Percentiles rank a stretch among this genome's conserved stretches.
Conservation (phyloP, 179 eudicot genomes). For the Beta lomatogona region DNA sequence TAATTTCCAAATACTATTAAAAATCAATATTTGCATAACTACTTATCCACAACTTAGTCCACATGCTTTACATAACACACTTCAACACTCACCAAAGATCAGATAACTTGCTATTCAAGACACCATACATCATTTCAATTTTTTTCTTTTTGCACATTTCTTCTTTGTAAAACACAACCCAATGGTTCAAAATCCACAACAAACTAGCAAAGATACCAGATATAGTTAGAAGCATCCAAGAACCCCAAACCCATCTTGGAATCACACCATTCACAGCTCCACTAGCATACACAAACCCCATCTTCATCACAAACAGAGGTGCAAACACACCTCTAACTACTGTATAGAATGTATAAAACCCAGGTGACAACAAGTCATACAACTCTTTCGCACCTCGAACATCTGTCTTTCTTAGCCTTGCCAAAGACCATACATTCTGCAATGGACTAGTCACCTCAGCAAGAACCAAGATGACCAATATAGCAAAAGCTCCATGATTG, state of each 20-base stretch:
- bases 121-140: constrained; percentile 16
- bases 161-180: constrained; percentile 49
- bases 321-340: constrained; percentile 63
- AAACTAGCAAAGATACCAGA: constrained; percentile 55
- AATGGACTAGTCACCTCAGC: constrained; percentile 68
- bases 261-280: constrained; percentile 51
- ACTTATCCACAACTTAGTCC: too few species aligned
- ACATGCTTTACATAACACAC: not conserved
- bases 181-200: constrained; percentile 62
- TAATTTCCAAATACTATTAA: too few species aligned
- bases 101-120: constrained; percentile 6
- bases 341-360: constrained; percentile 51
- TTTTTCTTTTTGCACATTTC: constrained; percentile 23
- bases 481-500: constrained; percentile 54
- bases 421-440: constrained; percentile 75
- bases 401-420: constrained; percentile 45
- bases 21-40: too few species aligned
- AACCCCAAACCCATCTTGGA: constrained; percentile 69
- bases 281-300: constrained; percentile 43
- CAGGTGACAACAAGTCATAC: constrained; percentile 50
- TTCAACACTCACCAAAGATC: constrained; percentile 13
- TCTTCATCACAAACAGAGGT: constrained; percentile 55
- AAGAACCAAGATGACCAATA: constrained; percentile 51
- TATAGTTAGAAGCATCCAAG: constrained; percentile 62
- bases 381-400: constrained; percentile 38